Conservation (phyloP, 2,329 filamentous ascomycete genomes). For the Trichoderma koningiopsis region DNA sequence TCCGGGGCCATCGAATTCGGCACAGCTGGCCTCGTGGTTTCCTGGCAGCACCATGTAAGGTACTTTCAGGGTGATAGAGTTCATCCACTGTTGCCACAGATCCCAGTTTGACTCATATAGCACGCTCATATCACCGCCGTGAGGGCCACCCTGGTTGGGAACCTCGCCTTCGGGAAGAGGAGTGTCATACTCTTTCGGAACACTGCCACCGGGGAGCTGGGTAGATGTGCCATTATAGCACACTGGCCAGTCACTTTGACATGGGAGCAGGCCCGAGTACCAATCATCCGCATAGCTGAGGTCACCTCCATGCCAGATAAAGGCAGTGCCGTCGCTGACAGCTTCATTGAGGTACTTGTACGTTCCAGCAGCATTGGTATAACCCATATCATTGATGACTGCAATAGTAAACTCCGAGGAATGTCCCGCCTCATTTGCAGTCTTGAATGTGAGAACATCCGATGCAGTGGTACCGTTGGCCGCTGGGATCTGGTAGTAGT, state of each 20-base stretch:
- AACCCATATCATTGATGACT: constrained; percentile 11
- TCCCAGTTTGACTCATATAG: constrained; percentile 18
- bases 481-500: constrained; percentile 16
- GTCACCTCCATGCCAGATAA: constrained; percentile 17
- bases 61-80: neutral
- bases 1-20: constrained; percentile 11
- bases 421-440: constrained; percentile 5
- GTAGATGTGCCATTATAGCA: constrained; percentile 11
- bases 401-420: constrained; percentile 6
- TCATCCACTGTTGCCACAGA: constrained; percentile 20
- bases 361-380: constrained; percentile 11
- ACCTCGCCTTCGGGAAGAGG: constrained; percentile 4
- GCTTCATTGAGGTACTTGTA: constrained; percentile 16
- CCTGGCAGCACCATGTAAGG: constrained; percentile 17
- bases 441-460: constrained; percentile 8
- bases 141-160: constrained; percentile 11
- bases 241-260: constrained; percentile 13
- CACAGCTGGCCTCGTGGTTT: constrained; percentile 12
- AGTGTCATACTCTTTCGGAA: constrained; percentile 8
- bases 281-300: constrained; percentile 17
- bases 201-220: neutral
- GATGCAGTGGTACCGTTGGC: constrained; percentile 17
- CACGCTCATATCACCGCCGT: constrained; percentile 13
- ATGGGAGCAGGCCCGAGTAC: constrained; percentile 5
- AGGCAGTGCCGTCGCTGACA: neutral